These are phyloP conservation scores for Diaporthe helianthi DNA, from an alignment of 2,329 filamentous ascomycete genomes.

Conservation along the genomic window DNA sequence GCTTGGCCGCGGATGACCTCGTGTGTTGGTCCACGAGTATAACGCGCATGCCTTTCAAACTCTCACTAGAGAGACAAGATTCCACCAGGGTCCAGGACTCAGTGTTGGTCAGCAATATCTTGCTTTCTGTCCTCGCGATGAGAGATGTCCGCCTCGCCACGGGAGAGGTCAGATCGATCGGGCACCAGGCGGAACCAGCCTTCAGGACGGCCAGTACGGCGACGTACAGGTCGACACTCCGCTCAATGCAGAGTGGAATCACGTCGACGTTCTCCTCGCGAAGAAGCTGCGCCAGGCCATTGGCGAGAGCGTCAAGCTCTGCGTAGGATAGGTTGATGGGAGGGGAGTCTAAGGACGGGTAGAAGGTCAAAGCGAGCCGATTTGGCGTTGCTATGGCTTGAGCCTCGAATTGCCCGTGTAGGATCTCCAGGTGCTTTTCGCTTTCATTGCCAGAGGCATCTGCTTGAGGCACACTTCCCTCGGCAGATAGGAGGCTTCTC, in stretches of 20 bases:
- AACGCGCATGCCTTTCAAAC: constrained; percentile 40
- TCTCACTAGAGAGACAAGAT: constrained; percentile 38
- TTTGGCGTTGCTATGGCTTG: constrained; percentile 37
- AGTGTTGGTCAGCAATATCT: constrained; percentile 41
- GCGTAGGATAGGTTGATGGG: constrained; percentile 44
- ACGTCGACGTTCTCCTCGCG: constrained; percentile 38
- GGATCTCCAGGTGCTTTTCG: constrained; percentile 36
- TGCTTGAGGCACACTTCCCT: constrained; percentile 37
- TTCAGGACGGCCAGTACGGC: constrained; percentile 51
- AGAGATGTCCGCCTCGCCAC: constrained; percentile 47
- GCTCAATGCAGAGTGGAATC: constrained; percentile 49
- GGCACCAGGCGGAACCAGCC: constrained; percentile 50
- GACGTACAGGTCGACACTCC: constrained; percentile 46
- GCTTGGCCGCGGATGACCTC: neutral
- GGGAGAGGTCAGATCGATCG: constrained; percentile 49
- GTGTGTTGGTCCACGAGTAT: constrained; percentile 42
- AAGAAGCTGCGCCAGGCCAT: constrained; percentile 43
- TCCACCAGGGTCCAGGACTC: constrained; percentile 36
- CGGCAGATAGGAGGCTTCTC: constrained; percentile 34
- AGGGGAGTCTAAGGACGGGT: constrained; percentile 36
- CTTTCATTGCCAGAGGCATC: neutral
- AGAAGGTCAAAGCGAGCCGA: constrained; percentile 36
- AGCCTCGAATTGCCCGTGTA: constrained; percentile 39
- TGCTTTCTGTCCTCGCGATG: constrained; percentile 45
- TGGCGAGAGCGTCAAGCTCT: constrained; percentile 45